phyloP scores from a whole-genome alignment of 2,329 filamentous ascomycete genomes.

The Paecilomyces sp. region DNA sequence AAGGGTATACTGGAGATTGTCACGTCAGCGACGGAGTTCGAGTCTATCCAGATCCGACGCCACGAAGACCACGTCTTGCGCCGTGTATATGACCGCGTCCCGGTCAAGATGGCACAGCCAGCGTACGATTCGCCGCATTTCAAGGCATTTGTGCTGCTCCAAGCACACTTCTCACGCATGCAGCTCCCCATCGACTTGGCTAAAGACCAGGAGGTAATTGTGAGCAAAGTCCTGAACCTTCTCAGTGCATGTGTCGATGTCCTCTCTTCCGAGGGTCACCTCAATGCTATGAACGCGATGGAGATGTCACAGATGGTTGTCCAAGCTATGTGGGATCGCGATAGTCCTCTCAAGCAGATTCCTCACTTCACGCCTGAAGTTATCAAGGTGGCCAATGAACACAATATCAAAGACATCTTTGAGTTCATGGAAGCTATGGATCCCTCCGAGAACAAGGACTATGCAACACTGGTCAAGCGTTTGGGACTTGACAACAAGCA shows the following conservation, averaged over 20 bases:
- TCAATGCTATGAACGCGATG: conserved; percentile 98
- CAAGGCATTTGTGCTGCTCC: conserved; percentile 94
- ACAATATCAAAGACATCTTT: conserved; percentile 83
- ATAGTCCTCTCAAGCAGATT: conserved; percentile 94
- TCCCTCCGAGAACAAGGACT: conserved; percentile 80
- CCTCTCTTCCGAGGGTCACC: conserved; percentile 85
- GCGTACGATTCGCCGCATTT: conserved; percentile 93
- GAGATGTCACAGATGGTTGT: conserved; percentile 99
- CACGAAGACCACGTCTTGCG: conserved; percentile 84
- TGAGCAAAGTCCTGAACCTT: conserved; percentile 77
- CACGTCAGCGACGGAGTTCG: conserved; percentile 93
- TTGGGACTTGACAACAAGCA: conserved; percentile 75
- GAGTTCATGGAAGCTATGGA: conserved; percentile 99
- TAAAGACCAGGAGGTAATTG: conserved; percentile 86
- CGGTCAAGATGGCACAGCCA: conserved; percentile 86
- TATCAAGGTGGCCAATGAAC: conserved; percentile 73
- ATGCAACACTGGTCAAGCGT: conserved; percentile 67
- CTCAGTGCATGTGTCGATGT: conserved; percentile 92
- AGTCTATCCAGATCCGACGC: conserved; percentile 85
- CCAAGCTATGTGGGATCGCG: conserved; percentile 97
- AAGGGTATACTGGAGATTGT: conserved; percentile 97
- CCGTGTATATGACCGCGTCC: conserved; percentile 87
- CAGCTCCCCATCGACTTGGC: conserved; percentile 90
- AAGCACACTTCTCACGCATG: conserved; percentile 97
- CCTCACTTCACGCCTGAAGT: conserved; percentile 83